These are phyloP conservation scores for Suillus variegatus DNA, from an alignment of 768 basidiomycete genomes.

Conservation along the genomic window DNA sequence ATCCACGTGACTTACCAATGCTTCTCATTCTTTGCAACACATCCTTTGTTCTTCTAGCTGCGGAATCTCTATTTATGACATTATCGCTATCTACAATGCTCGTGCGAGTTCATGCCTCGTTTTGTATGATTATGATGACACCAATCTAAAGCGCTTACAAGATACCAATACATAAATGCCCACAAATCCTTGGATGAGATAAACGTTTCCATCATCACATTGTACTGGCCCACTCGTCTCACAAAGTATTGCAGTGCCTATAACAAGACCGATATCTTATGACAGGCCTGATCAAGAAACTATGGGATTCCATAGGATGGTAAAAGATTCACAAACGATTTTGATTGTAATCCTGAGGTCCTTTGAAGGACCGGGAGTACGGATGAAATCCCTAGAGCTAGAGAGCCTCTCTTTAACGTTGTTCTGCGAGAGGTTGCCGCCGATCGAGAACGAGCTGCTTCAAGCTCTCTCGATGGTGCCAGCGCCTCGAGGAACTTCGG, in stretches of 20 bases:
- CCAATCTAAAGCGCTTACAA: neutral
- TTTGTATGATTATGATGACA: neutral
- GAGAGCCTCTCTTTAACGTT: slow-evolving; percentile 73
- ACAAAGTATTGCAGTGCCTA: neutral
- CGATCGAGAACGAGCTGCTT: slow-evolving; percentile 41
- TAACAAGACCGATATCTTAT: neutral
- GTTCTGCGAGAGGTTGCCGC: slow-evolving; percentile 69
- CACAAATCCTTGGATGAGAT: neutral
- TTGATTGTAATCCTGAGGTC: neutral
- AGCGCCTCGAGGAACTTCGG: slow-evolving; percentile 54
- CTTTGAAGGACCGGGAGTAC: neutral
- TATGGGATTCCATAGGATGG: neutral
- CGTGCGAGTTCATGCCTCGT: neutral
- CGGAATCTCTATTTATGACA: neutral
- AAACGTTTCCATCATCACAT: neutral
- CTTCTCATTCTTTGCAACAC: neutral
- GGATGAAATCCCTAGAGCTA: slow-evolving; percentile 16
- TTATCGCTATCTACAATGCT: neutral
- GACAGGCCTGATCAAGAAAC: neutral
- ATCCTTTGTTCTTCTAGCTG: neutral
- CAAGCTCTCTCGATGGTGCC: slow-evolving; percentile 6
- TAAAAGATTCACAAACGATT: neutral
- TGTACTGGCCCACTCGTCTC: neutral
- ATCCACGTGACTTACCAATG: neutral
- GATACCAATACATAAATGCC: neutral